Percentiles rank a stretch among this genome's conserved stretches.
Evolutionary conservation across 129 eudicot genomes (phyloP).

Genomic region (Flaveria ramosissima): DNA sequence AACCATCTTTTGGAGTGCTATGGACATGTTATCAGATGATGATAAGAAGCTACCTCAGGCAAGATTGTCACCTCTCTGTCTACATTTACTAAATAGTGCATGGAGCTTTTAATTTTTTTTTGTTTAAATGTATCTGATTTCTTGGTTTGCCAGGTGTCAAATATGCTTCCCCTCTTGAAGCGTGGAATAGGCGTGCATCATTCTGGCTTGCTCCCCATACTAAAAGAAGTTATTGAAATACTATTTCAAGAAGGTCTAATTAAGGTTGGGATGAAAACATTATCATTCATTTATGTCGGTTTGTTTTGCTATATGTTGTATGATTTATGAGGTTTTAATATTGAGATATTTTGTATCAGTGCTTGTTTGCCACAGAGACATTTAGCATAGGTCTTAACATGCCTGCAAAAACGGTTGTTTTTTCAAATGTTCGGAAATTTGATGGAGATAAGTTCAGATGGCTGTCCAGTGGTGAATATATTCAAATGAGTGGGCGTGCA

Average conservation of each 20-base stretch:
- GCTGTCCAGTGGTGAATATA: constrained; percentile 97
- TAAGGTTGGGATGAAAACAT: constrained; percentile 58
- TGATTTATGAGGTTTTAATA: constrained; percentile 13
- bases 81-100: constrained; percentile 2
- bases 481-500: constrained; percentile 99
- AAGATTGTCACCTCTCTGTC: constrained; percentile 25
- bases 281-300: background rate
- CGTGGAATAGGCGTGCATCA: constrained; percentile 99
- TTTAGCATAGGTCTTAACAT: constrained; percentile 98
- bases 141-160: constrained; percentile 61
- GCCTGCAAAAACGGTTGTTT: constrained; percentile 99
- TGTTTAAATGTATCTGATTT: background rate
- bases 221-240: constrained; percentile 98
- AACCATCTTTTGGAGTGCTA: constrained; percentile 98
- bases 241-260: constrained; percentile 96
- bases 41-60: constrained; percentile 98
- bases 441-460: constrained; percentile 99
- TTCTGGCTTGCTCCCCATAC: constrained; percentile 96
- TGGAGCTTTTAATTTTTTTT: background rate
- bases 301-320: constrained; percentile 18
- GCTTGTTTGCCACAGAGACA: constrained; percentile 99
- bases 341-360: constrained; percentile 51
- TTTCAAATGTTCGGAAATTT: constrained; percentile 96
- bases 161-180: constrained; percentile 95
- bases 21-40: constrained; percentile 99